Conservation (phyloP, 202 grass and related monocot species). For the Carex sylvatica region DNA sequence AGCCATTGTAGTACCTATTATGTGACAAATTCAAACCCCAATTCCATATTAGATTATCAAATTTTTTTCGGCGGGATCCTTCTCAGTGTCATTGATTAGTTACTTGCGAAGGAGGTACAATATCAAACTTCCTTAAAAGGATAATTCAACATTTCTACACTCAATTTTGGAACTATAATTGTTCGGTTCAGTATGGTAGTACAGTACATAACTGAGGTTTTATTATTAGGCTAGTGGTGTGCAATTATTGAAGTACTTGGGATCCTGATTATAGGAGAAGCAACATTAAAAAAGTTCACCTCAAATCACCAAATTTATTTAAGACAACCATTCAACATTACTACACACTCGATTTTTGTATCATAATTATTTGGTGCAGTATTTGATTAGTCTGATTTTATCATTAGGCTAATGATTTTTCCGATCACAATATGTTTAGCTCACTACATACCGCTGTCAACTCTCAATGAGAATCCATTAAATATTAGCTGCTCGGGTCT, state of each 20-base stretch:
- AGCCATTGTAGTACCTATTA: slow-evolving; percentile 59
- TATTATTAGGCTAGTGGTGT: neutral
- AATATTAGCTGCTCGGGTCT: slow-evolving; percentile 73
- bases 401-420: neutral
- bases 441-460: slow-evolving; percentile 39
- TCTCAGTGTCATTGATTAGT: neutral
- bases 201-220: neutral
- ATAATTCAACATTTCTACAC: neutral
- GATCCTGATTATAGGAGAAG: neutral
- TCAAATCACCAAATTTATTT: neutral
- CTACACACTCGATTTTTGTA: neutral
- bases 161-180: neutral
- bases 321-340: neutral
- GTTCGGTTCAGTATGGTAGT: neutral
- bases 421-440: neutral
- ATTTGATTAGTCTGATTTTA: neutral
- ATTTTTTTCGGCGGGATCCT: neutral
- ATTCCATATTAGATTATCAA: neutral
- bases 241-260: neutral
- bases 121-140: neutral
- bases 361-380: neutral
- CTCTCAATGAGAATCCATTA: slow-evolving; percentile 63
- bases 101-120: neutral
- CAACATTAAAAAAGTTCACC: neutral
- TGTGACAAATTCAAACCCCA: neutral